Base-by-base conservation (phyloP, 192 early-diverging fungal species). In the Thoreauomyces humboldtii region DNA sequence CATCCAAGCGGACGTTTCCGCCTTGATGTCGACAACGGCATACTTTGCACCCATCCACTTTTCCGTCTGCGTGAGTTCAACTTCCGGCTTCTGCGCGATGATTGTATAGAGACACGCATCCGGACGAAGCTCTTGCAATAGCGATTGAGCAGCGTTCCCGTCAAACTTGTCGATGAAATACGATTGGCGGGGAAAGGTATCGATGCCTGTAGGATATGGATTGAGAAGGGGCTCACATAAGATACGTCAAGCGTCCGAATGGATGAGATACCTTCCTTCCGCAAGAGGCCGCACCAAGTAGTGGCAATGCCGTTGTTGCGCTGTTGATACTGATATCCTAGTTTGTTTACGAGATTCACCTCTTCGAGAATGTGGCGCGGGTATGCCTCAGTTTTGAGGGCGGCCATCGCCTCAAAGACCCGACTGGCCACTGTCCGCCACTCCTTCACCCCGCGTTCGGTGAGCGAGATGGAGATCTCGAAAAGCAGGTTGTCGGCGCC, bases 41-140 rank as follows among this genome's bases (percentile, higher is more conserved):
- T 78, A 78, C 25, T 50, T 59, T 0, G 72, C 76, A 31, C 70
- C 69, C 76, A 78, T 78, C 72, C 73, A 75, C 51, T 75, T 73
- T 38, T 78, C 76, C 0, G 50, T 57, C 25, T 45, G 9, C 34
- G 74, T 59, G 9, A 71, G 51, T 14, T 27, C 17, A 9, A 61
- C 25, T 3, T 47, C 33, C 14, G 45, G 6, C 17, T 63, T 59
- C 22, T 68, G 36, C 7, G 69, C 69, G 11, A 67, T 52, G 19
- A 78, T 57, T 14, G 59, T 63, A 25, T 61, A 12, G 9, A 71
- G 37, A 37, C 52, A n/a, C 15, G 36, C 38, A 19, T 71, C 51
- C 27, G 70, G 68, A 5, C 28, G 28, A 3, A 78, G 63, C 1
- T 15, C 4, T 0, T 55, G 24, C 51, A 69, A 34, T n/a, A 78